These are phyloP conservation scores for Collybia mongolica DNA, from an alignment of 768 basidiomycete species.

Conservation along the genomic window DNA sequence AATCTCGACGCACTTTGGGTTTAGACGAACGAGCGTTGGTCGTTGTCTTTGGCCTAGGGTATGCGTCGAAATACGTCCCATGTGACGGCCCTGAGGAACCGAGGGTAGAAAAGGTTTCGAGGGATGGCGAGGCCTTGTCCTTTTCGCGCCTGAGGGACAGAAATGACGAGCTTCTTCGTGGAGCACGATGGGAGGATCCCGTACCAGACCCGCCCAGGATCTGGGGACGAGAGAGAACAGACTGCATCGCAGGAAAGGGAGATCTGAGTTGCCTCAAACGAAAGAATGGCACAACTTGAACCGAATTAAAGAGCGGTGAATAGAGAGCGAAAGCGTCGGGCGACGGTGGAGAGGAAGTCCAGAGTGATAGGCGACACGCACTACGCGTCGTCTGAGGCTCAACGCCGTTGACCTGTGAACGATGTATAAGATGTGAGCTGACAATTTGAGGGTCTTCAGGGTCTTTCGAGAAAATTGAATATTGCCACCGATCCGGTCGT, in stretches of 20 bases:
- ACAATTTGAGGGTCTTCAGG: too few species aligned
- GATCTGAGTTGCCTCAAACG: not conserved
- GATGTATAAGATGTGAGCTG: too few species aligned
- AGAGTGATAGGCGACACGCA: not conserved
- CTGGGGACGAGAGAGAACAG: conserved; percentile 35
- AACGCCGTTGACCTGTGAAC: too few species aligned
- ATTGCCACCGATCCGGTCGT: too few species aligned
- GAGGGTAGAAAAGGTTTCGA: conserved; percentile 16
- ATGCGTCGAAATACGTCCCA: conserved; percentile 44
- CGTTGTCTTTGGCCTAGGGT: conserved; percentile 38
- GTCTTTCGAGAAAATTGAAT: too few species aligned
- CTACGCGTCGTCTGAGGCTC: too few species aligned
- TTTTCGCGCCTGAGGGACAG: conserved; percentile 54
- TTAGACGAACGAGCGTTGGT: conserved; percentile 31
- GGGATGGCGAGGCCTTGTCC: conserved; percentile 29
- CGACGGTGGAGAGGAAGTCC: not conserved
- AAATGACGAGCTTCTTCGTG: conserved; percentile 57
- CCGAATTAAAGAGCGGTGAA: conserved; percentile 9
- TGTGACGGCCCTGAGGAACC: conserved; percentile 27
- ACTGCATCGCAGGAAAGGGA: conserved; percentile 27
- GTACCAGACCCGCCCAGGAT: conserved; percentile 22
- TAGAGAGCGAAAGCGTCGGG: conserved; percentile 3
- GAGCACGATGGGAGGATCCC: conserved; percentile 34
- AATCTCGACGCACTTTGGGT: conserved; percentile 18
- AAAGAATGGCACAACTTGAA: conserved; percentile 6